Percentiles rank a stretch among this genome's conserved stretches.
Evolutionary conservation across 2,329 filamentous ascomycete species (phyloP).

Genomic region (Delphinella strobiligena): DNA sequence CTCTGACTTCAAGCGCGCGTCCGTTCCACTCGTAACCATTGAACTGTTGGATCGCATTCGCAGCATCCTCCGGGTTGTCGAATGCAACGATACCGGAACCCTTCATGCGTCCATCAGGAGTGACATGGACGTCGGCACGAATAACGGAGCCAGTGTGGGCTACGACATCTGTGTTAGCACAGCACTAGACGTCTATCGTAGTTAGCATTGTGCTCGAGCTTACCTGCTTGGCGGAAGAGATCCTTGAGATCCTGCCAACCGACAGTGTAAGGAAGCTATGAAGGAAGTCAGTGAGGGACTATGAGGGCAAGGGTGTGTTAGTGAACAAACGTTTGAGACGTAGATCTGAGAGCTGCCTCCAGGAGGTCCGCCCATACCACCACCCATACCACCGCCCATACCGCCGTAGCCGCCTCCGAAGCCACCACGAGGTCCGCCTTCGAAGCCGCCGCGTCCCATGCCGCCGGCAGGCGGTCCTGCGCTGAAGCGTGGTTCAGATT

Average conservation of each 20-base stretch:
- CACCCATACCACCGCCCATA: constrained; percentile 33
- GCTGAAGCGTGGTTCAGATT: constrained; percentile 93
- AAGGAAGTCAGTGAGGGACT: constrained; percentile 14
- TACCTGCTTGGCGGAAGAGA: constrained; percentile 94
- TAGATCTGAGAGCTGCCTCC: constrained; percentile 83
- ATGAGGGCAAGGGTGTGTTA: constrained; percentile 11
- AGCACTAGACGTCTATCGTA: constrained; percentile 17
- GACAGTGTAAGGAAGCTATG: constrained; percentile 87
- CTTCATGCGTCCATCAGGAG: constrained; percentile 86
- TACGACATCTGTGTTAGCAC: constrained; percentile 13
- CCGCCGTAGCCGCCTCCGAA: constrained; percentile 40
- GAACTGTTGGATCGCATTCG: constrained; percentile 92
- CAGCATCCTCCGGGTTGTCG: constrained; percentile 86
- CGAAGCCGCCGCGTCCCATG: constrained; percentile 36
- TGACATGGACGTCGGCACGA: constrained; percentile 87
- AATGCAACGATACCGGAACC: constrained; percentile 96
- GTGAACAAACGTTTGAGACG: constrained; percentile 82
- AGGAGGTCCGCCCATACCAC: constrained; percentile 39
- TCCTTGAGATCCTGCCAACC: constrained; percentile 99
- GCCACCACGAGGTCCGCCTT: constrained; percentile 34
- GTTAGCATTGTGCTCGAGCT: constrained; percentile 30
- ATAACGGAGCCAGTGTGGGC: constrained; percentile 62
- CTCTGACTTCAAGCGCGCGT: constrained; percentile 81
- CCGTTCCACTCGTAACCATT: constrained; percentile 99
- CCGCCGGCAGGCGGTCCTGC: constrained; percentile 33